Conservation (phyloP, 345 rosid genomes). For the Ceriops decandra region DNA sequence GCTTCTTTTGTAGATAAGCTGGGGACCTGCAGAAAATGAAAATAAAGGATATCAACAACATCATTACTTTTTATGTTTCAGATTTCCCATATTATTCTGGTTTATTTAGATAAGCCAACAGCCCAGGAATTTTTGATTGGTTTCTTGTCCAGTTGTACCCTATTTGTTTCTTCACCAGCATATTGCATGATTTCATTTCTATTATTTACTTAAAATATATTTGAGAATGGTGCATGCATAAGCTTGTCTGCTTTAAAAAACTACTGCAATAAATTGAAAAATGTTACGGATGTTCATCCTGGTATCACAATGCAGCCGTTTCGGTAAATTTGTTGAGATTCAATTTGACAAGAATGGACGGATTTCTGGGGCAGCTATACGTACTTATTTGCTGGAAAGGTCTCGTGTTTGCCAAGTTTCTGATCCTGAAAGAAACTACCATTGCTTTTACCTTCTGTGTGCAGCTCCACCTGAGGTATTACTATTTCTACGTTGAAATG, state of each 20-base stretch:
- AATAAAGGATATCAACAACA: not conserved
- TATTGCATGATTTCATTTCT: not conserved
- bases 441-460: conserved; percentile 94
- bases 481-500: conserved; percentile 9
- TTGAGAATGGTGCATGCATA: conserved; percentile 13
- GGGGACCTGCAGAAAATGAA: not conserved
- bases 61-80: not conserved
- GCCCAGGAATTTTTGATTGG: not conserved
- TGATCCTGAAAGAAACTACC: conserved; percentile 97
- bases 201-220: not conserved
- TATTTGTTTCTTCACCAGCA: not conserved
- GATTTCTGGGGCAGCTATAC: conserved; percentile 96
- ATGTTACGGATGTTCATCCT: conserved; percentile 12
- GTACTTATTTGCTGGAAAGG: conserved; percentile 93
- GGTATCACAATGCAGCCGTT: conserved; percentile 64
- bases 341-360: conserved; percentile 98
- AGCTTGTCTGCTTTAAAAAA: conserved; percentile 1
- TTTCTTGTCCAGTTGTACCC: not conserved
- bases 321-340: conserved; percentile 98
- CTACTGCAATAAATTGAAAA: not conserved
- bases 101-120: not conserved
- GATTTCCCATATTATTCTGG: not conserved
- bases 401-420: conserved; percentile 99
- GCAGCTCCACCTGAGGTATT: conserved; percentile 95
- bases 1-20: too few species aligned